phyloP scores from a whole-genome alignment of 2,329 filamentous ascomycete species.

The Hortaea sp. region DNA sequence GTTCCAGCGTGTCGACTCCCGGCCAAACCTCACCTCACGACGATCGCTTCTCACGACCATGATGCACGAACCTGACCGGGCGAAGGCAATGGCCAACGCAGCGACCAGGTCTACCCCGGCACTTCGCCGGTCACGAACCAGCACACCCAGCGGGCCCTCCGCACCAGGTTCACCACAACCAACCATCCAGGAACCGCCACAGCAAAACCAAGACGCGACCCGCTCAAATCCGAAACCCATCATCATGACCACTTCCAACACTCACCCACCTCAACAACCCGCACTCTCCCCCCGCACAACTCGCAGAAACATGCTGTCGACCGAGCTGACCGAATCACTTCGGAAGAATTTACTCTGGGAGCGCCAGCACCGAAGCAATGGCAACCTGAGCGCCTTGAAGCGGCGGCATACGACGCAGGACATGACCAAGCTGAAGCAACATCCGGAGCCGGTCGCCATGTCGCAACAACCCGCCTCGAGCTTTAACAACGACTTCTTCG shows the following conservation, averaged over 20 bases:
- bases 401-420: conserved; percentile 84
- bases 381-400: conserved; percentile 79
- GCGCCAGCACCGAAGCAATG: conserved; percentile 84
- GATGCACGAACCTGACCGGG: conserved; percentile 70
- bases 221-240: conserved; percentile 54
- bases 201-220: conserved; percentile 28
- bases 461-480: conserved; percentile 35
- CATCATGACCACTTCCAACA: conserved; percentile 57
- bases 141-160: conserved; percentile 58
- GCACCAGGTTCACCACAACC: conserved; percentile 47
- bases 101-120: conserved; percentile 48
- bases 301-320: conserved; percentile 87
- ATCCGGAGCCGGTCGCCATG: conserved; percentile 52
- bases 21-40: conserved; percentile 71
- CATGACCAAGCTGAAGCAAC: conserved; percentile 77
- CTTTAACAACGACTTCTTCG: conserved; percentile 78
- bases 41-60: conserved; percentile 83
- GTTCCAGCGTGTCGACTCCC: conserved; percentile 87
- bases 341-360: conserved; percentile 90
- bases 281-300: conserved; percentile 78
- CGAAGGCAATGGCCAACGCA: conserved; percentile 57
- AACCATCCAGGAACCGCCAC: conserved; percentile 4
- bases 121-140: conserved; percentile 51
- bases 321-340: conserved; percentile 86
- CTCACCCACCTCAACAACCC: conserved; percentile 46